Percentiles rank a stretch among this genome's conserved stretches.
Evolutionary conservation across 148 eudicot genomes (phyloP).

Genomic region (Chenopodium album): DNA sequence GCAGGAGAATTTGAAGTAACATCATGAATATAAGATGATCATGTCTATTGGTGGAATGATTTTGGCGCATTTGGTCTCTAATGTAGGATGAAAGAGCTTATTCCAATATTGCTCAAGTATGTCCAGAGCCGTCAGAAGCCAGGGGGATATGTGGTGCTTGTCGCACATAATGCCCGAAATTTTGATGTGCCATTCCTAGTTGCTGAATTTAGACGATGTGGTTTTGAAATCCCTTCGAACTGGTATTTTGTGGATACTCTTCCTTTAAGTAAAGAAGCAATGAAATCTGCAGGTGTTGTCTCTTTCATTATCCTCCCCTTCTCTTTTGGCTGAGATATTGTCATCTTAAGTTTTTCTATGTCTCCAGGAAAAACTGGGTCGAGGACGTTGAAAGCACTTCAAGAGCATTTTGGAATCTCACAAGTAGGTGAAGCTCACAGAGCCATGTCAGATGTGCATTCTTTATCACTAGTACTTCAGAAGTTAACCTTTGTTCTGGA

Average conservation of each 20-base stretch:
- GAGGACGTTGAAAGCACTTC: constrained; percentile 45
- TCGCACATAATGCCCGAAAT: constrained; percentile 68
- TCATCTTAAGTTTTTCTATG: constrained; percentile 2
- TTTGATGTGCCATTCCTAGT: constrained; percentile 79
- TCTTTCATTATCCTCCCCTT: background rate
- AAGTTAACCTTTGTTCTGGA: constrained; percentile 59
- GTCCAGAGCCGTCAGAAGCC: constrained; percentile 72
- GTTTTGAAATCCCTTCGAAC: constrained; percentile 57
- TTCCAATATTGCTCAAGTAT: constrained; percentile 69
- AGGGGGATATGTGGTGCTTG: constrained; percentile 59
- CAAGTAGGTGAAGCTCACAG: constrained; percentile 65
- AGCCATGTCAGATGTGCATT: constrained; percentile 73
- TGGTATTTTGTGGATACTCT: constrained; percentile 82
- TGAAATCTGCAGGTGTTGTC: constrained; percentile 54
- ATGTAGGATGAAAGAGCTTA: constrained; percentile 82
- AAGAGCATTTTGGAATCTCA: constrained; percentile 50
- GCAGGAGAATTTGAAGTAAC: background rate
- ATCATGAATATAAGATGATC: background rate
- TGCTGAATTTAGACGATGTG: constrained; percentile 59
- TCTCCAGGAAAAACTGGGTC: constrained; percentile 32
- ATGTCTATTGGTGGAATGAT: constrained; percentile 1
- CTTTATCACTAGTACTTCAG: constrained; percentile 53
- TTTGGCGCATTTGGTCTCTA: constrained; percentile 15
- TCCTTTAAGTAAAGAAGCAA: constrained; percentile 57
- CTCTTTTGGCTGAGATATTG: background rate